A percentile compares a stretch with the other conserved stretches of the same genome.
phyloP scores from a whole-genome alignment of 2,329 filamentous ascomycete species.

The Phialophora verrucosa region DNA sequence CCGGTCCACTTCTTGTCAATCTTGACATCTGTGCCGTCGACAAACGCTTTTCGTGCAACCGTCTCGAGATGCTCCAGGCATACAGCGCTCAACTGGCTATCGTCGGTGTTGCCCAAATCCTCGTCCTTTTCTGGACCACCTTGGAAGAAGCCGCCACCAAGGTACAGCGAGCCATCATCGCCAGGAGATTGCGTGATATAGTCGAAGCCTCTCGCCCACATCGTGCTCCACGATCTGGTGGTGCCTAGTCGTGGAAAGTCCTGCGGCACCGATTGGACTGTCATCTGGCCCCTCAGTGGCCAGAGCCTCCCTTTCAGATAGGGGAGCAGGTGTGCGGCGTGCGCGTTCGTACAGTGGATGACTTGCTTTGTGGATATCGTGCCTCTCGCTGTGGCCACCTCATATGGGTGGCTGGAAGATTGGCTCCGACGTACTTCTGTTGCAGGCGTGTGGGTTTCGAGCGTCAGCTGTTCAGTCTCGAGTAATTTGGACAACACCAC shows the following conservation, averaged over 20 bases:
- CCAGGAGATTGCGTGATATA: slow-evolving; percentile 38
- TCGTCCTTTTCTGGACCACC: slow-evolving; percentile 44
- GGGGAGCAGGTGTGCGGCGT: slow-evolving; percentile 51
- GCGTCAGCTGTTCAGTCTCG: slow-evolving; percentile 23
- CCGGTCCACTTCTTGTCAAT: slow-evolving; percentile 43
- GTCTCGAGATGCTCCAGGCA: slow-evolving; percentile 30
- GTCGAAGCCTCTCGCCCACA: slow-evolving; percentile 34
- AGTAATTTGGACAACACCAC: slow-evolving; percentile 36
- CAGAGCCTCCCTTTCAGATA: slow-evolving; percentile 46
- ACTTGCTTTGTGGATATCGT: slow-evolving; percentile 45
- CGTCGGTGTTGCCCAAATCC: slow-evolving; percentile 46
- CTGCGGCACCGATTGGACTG: slow-evolving; percentile 46
- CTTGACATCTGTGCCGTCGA: slow-evolving; percentile 18
- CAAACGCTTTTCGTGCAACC: slow-evolving; percentile 19
- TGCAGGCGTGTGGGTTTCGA: slow-evolving; percentile 39
- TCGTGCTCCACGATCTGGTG: slow-evolving; percentile 34
- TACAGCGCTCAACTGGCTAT: slow-evolving; percentile 41
- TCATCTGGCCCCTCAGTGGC: slow-evolving; percentile 53
- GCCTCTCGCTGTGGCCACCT: slow-evolving; percentile 48
- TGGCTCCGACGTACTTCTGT: slow-evolving; percentile 24
- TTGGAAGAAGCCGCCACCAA: slow-evolving; percentile 33
- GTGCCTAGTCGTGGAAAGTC: slow-evolving; percentile 40
- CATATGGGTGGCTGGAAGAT: slow-evolving; percentile 39
- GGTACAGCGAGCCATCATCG: slow-evolving; percentile 26
- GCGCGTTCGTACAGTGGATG: slow-evolving; percentile 53